phyloP scores from a whole-genome alignment of 169 alveolate genomes.

The Eimeria praecox region DNA sequence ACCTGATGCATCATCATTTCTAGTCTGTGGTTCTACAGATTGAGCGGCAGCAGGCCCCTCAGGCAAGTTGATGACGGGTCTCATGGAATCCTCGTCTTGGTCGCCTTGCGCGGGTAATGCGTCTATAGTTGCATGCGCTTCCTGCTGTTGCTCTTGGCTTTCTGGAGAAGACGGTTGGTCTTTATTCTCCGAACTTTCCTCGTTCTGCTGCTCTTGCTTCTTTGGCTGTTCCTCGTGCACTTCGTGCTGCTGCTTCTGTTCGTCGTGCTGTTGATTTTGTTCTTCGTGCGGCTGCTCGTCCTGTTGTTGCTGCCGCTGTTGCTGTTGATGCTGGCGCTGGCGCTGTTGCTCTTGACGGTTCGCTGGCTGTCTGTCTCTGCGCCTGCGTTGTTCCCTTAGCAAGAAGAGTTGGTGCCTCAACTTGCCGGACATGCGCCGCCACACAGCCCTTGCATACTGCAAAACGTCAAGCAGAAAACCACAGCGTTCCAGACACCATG shows the following conservation, averaged over 20 bases:
- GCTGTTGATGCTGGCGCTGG: neutral
- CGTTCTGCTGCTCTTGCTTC: neutral
- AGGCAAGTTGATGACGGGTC: neutral
- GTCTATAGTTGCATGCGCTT: neutral
- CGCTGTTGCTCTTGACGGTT: neutral
- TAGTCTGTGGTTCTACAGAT: neutral
- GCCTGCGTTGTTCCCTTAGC: slow-evolving; percentile 15
- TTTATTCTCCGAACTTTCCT: neutral
- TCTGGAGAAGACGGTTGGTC: neutral
- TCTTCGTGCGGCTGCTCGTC: neutral
- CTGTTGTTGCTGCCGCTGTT: neutral
- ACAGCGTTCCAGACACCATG: neutral
- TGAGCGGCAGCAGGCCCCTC: neutral
- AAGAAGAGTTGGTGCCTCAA: slow-evolving; percentile 26
- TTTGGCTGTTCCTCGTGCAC: neutral
- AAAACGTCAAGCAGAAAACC: neutral
- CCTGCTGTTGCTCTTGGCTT: neutral
- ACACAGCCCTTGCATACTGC: slow-evolving; percentile 48
- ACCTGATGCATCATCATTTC: neutral
- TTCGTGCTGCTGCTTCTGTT: neutral
- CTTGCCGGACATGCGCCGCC: slow-evolving; percentile 55
- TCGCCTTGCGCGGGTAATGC: neutral
- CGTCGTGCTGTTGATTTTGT: neutral
- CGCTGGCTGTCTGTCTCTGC: neutral
- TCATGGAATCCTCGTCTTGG: neutral